Evolutionary conservation across 495 filamentous ascomycete genomes (phyloP), one percentile per base, ranked within the genome.

Genomic region (Jackrogersella multiformis): DNA sequence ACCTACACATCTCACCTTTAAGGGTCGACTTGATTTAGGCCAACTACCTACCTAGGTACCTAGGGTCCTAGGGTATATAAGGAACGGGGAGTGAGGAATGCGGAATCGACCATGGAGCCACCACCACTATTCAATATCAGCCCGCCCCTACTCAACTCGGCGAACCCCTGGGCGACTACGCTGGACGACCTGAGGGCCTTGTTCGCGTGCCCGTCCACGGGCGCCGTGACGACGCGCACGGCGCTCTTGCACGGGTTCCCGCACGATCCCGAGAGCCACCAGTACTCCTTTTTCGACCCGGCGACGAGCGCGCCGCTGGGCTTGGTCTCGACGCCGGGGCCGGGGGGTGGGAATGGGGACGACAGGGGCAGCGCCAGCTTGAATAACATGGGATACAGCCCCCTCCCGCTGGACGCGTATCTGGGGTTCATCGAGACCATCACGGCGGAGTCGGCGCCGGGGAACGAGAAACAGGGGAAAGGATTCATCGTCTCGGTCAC

Each of bases 401-500:
- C 94, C 0, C 77, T 88, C 0, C 74, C 88, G 0, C 81, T 96
- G 0, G 80, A 80, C 16, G 85, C 84, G 69, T 94, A 93, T 68
- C 83, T 94, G 7, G 81, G 78, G 48, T 80, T 74, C 38, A 76
- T 86, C 54, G 35, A 64, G 34, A 54, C 35, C 48, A 74, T 81
- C 36, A 56, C 64, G 23, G 28, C 53, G 39, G 66, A 39, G n/a
- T 23, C 44, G 54, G 35, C 1, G 30, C n/a, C 34, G 39, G 71
- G 42, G 60, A 46, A 30, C 2, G n/a, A 8, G 54, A 32, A 12
- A 13, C 39, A 26, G n/a, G 58, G 4, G 4, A 92, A 90, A 51
- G 80, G 82, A 0, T 84, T 91, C 64, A 89, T 92, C 46, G 74
- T 92, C 41, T 91, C 88, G 5, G 84, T 92, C n/a, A 89, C 90